Percentiles rank a stretch among this genome's conserved stretches.
Evolutionary conservation across 306 rosid genomes (phyloP).

Genomic region (Psophocarpus tetragonolobus): DNA sequence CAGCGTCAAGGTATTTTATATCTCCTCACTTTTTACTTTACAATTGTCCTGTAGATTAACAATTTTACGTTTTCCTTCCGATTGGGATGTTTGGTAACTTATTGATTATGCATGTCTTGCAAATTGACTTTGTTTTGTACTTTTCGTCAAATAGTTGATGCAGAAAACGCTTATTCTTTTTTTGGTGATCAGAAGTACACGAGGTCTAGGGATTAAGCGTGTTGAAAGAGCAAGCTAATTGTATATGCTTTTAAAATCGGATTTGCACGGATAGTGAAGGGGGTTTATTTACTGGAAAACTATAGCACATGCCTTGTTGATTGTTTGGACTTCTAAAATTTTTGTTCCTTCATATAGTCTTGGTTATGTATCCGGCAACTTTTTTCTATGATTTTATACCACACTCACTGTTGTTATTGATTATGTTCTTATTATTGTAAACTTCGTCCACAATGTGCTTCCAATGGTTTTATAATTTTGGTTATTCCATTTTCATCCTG

Average conservation of each 20-base stretch:
- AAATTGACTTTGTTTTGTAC: neutral
- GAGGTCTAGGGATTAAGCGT: neutral
- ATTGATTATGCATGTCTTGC: neutral
- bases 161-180: neutral
- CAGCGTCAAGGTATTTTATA: constrained; percentile 64
- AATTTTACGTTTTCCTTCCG: neutral
- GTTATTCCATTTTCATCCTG: neutral
- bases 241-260: neutral
- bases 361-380: neutral
- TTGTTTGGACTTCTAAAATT: neutral
- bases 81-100: neutral
- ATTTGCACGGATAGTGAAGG: neutral
- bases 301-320: neutral
- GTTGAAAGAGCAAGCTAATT: neutral
- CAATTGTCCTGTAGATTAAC: neutral
- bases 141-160: neutral
- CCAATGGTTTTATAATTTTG: neutral
- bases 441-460: constrained; percentile 1
- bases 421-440: neutral
- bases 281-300: neutral
- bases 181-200: neutral
- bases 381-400: neutral
- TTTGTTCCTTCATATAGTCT: neutral
- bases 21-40: neutral
- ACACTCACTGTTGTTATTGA: neutral